phyloP scores from a whole-genome alignment of 2,329 filamentous ascomycete species.

The Colletotrichum noveboracense region DNA sequence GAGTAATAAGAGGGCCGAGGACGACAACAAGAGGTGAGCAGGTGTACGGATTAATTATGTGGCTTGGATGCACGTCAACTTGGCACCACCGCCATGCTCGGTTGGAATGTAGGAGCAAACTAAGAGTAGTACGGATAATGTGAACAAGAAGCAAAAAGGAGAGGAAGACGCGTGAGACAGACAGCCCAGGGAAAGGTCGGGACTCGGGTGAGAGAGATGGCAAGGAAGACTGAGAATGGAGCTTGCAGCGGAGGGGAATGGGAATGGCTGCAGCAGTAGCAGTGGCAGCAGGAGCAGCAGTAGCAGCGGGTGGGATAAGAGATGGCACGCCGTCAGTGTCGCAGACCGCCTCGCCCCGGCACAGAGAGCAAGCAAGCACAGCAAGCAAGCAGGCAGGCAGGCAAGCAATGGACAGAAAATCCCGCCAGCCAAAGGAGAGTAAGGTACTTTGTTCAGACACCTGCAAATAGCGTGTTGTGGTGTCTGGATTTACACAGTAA shows the following conservation, averaged over 20 bases:
- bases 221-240: background rate
- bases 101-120: conserved; percentile 18
- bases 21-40: conserved; percentile 4
- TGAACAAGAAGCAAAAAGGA: background rate
- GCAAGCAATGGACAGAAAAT: background rate
- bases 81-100: conserved; percentile 7
- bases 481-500: background rate
- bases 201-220: background rate
- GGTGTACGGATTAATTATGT: conserved; percentile 19
- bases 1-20: conserved; percentile 17
- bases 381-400: background rate
- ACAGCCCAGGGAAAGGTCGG: background rate
- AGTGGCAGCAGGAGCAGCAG: background rate
- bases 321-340: background rate
- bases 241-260: background rate
- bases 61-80: conserved; percentile 14
- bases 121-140: background rate
- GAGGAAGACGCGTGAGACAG: background rate
- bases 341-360: background rate
- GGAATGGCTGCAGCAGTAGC: background rate
- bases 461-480: background rate
- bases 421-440: background rate
- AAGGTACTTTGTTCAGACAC: background rate
- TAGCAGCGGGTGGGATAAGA: background rate
- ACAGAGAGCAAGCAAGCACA: background rate